phyloP scores from a whole-genome alignment of 331 rosid genomes.

The Telfairia occidentalis region DNA sequence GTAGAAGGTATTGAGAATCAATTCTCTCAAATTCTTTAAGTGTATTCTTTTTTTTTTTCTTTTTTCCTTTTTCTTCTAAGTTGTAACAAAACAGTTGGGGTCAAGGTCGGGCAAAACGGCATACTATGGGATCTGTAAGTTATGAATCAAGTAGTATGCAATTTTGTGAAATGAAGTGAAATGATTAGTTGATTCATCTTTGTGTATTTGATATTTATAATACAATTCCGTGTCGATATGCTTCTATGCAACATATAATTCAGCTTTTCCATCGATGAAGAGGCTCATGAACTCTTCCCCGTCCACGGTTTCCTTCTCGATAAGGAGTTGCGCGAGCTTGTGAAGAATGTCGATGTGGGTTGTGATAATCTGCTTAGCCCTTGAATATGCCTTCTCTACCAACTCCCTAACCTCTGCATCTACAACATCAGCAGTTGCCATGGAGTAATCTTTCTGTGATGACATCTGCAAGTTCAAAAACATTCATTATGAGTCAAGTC shows the following conservation, averaged over 20 bases:
- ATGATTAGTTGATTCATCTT: slow-evolving; percentile 46
- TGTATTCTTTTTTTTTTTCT: neutral
- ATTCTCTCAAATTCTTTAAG: slow-evolving; percentile 12
- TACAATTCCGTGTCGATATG: slow-evolving; percentile 24
- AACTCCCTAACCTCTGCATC: slow-evolving; percentile 90
- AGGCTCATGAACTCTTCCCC: slow-evolving; percentile 96
- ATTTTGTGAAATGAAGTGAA: slow-evolving; percentile 22
- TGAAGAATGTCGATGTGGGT: slow-evolving; percentile 93
- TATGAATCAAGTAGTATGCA: slow-evolving; percentile 14
- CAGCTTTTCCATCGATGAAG: slow-evolving; percentile 83
- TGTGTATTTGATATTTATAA: slow-evolving; percentile 31
- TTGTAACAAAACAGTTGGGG: slow-evolving; percentile 5
- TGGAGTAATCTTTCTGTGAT: slow-evolving; percentile 79
- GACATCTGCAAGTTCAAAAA: slow-evolving; percentile 57
- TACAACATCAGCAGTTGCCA: slow-evolving; percentile 93
- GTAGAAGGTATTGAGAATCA: slow-evolving; percentile 23
- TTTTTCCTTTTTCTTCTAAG: neutral
- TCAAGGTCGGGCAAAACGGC: slow-evolving; percentile 2
- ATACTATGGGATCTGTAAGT: neutral
- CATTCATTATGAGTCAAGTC: neutral
- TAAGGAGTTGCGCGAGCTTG: slow-evolving; percentile 82
- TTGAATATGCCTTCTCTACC: slow-evolving; percentile 70
- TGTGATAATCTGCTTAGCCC: slow-evolving; percentile 59
- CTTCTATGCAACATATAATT: slow-evolving; percentile 42
- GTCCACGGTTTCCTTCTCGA: slow-evolving; percentile 94